Percentiles rank a stretch among this genome's conserved stretches.
These are phyloP conservation scores for Lachnellula subtilissima DNA, from an alignment of 2,329 filamentous ascomycete genomes.

Conservation along the genomic window DNA sequence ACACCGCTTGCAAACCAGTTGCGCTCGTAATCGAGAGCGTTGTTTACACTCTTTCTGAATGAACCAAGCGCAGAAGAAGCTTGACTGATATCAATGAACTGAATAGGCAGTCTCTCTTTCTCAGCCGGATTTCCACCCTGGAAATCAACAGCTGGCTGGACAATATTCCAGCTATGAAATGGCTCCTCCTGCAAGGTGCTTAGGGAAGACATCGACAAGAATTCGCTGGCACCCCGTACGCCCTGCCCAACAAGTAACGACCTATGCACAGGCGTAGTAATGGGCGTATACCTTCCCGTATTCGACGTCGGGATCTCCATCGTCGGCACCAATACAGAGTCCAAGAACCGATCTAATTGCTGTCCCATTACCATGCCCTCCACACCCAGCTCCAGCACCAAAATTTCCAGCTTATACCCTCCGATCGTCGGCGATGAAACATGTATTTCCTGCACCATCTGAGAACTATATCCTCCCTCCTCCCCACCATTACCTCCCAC, in stretches of 20 bases:
- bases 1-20: conserved; percentile 71
- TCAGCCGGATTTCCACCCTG: conserved; percentile 34
- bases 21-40: conserved; percentile 67
- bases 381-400: conserved; percentile 48
- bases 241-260: conserved; percentile 71
- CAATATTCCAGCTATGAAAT: conserved; percentile 35
- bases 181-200: conserved; percentile 44
- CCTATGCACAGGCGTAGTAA: conserved; percentile 81
- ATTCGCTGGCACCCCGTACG: conserved; percentile 52
- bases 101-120: conserved; percentile 39
- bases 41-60: conserved; percentile 64
- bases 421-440: conserved; percentile 60
- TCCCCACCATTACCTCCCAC: conserved; percentile 37
- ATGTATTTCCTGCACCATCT: conserved; percentile 53
- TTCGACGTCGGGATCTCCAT: conserved; percentile 64
- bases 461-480: conserved; percentile 34
- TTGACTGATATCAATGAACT: conserved; percentile 57
- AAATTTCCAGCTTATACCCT: conserved; percentile 59
- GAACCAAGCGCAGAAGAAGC: conserved; percentile 59
- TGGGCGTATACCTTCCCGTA: conserved; percentile 58
- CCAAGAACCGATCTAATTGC: conserved; percentile 44
- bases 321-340: conserved; percentile 69
- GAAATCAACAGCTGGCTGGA: conserved; percentile 55
- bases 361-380: conserved; percentile 41
- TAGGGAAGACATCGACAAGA: no score